Evolutionary conservation across 208 protist species (phyloP), one percentile per base, ranked within the genome.

Genomic region (Trypanosomatidae sp.): DNA sequence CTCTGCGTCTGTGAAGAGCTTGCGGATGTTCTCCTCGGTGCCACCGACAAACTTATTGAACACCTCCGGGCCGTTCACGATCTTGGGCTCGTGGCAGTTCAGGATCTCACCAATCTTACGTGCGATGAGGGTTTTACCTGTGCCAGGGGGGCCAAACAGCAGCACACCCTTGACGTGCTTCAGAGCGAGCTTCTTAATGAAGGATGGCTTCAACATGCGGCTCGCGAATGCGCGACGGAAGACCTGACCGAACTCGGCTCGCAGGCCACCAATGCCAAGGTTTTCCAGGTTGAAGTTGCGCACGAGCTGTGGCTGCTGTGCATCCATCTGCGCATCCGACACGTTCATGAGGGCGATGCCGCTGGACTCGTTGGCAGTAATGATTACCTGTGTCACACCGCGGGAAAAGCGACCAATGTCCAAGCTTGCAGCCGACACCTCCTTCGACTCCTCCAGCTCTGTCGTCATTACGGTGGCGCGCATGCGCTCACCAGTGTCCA

Each of bases 81-180:
- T 98, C 85, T 99, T 99, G 49, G 97, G 98, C 79, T 98, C 91
- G 50, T 90, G 87, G 76, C 96, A 98, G 79, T 99, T 99, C 17
- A 99, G 90, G 85, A 99, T 99, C 78, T 99, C 98, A n/a, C 98
- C 98, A 74, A 99, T 99, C 83, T 99, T 98, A 25, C 99, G 90
- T 0, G 99, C 99, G 85, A 99, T 99, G 12, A 99, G 89, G 2
- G 99, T 99, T 80, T 99, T 99, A 65, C 99, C 99, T 22, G 98
- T 99, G 56, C 99, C 99, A 41, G 99, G 99, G 17, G 99, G 99
- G 33, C 99, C 99, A 80, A 98, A 98, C 6, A 99, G 90, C 43
- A 99, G 79, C 22, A 99, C 99, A 71, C 97, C 98, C 85, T 99
- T 99, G 2, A 99, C 99, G 86, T 99, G 99, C 79, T 95, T 96